Conservation (phyloP, 257 asterid species). For the Solanum arcanum region DNA sequence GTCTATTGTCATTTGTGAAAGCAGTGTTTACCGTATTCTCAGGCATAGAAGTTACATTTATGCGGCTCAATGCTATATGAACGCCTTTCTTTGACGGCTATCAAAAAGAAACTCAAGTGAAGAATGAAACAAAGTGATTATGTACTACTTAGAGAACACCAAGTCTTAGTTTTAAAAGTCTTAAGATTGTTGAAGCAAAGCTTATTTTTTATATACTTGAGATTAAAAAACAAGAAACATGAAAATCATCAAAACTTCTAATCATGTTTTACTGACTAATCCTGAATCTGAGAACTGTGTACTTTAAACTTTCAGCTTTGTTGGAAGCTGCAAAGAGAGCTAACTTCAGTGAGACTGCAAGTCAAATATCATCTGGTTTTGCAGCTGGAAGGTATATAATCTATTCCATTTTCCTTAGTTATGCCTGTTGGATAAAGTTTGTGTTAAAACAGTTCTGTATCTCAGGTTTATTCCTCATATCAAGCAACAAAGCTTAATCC, state of each 20-base stretch:
- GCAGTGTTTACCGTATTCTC: background rate
- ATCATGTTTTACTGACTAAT: background rate
- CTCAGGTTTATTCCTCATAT: background rate
- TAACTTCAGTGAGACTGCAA: conserved; percentile 51
- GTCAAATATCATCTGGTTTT: conserved; percentile 62
- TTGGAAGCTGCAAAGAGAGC: conserved; percentile 76
- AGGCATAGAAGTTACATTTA: background rate
- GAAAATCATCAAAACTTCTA: background rate
- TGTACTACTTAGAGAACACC: background rate
- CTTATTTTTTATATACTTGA: background rate
- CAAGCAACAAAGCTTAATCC: background rate
- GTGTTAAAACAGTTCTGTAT: background rate
- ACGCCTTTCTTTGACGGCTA: background rate
- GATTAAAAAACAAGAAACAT: background rate
- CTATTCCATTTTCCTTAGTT: background rate
- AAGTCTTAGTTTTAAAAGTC: background rate
- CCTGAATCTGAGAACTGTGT: background rate
- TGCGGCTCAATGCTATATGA: background rate
- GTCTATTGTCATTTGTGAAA: background rate
- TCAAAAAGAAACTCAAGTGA: background rate
- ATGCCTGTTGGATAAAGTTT: background rate
- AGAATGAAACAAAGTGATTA: background rate
- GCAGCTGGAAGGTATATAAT: conserved; percentile 69
- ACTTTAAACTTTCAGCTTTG: conserved; percentile 46
- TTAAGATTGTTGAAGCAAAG: background rate